These are phyloP conservation scores for Vigna nakashimae DNA, from an alignment of 306 rosid species.

Conservation along the genomic window DNA sequence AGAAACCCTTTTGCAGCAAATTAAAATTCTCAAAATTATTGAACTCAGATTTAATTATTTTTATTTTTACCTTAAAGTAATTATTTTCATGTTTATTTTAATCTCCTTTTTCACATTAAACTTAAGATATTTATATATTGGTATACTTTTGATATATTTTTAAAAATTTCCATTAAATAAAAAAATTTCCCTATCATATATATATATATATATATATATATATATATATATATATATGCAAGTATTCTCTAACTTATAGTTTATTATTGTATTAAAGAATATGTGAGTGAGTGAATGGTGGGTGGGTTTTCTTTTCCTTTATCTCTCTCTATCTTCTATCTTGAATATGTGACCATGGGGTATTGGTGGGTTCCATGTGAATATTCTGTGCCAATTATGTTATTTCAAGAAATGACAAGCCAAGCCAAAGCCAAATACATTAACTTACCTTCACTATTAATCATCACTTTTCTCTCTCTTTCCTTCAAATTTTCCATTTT, in stretches of 20 bases:
- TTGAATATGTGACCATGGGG: slow-evolving; percentile 8
- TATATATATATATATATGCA: too few species aligned
- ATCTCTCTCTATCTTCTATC: slow-evolving; percentile 38
- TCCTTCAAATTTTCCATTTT: neutral
- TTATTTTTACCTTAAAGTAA: neutral
- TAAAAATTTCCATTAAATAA: too few species aligned
- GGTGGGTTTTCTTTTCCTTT: slow-evolving; percentile 31
- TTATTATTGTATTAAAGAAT: neutral
- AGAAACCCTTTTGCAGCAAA: too few species aligned
- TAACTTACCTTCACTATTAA: neutral
- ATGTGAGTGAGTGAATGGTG: slow-evolving; percentile 43
- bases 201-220: too few species aligned
- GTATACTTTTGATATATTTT: neutral
- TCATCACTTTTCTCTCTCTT: neutral
- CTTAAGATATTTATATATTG: neutral
- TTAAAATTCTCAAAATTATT: too few species aligned
- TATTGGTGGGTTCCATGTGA: slow-evolving; percentile 50
- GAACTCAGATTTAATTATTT: too few species aligned
- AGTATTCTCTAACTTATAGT: neutral
- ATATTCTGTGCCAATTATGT: slow-evolving; percentile 39
- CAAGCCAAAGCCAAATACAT: neutral
- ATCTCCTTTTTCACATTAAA: neutral
- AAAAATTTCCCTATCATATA: too few species aligned
- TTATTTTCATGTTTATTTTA: neutral
- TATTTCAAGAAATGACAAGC: neutral